Evolutionary conservation across 2,329 filamentous ascomycete species (phyloP).

Genomic region (Pestalotiopsis sp.): DNA sequence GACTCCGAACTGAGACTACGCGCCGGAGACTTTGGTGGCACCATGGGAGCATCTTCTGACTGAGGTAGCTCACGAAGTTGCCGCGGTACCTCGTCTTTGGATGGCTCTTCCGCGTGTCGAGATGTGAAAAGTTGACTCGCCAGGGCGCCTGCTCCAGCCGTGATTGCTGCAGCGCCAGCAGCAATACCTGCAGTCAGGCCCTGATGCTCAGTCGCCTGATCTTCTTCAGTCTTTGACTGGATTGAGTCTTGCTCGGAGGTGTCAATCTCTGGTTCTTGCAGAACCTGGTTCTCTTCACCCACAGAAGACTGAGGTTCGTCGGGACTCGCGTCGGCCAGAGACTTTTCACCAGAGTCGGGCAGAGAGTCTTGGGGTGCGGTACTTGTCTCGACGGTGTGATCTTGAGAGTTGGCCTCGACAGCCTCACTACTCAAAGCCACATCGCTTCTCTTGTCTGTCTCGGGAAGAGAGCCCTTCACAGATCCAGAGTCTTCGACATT

Average conservation of each 20-base stretch:
- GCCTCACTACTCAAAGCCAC: not conserved
- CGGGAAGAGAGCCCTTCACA: not conserved
- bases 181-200: slow-evolving; percentile 5
- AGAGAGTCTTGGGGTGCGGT: not conserved
- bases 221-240: not conserved
- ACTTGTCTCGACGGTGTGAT: not conserved
- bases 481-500: not conserved
- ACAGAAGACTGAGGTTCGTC: not conserved
- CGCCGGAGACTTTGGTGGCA: slow-evolving; percentile 7
- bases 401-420: not conserved
- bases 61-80: not conserved
- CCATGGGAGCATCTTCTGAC: slow-evolving; percentile 2
- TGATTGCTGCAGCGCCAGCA: slow-evolving; percentile 10
- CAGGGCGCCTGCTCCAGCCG: slow-evolving; percentile 9
- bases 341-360: not conserved
- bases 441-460: not conserved
- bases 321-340: not conserved
- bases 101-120: not conserved
- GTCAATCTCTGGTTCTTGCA: not conserved
- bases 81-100: not conserved
- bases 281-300: not conserved
- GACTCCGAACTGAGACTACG: not conserved
- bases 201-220: not conserved
- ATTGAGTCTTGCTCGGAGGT: not conserved
- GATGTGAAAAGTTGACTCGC: not conserved